Evolutionary conservation across 805 yeast species (phyloP), one percentile per base, ranked within the genome.

Genomic region (Yamadazyma laniorum): DNA sequence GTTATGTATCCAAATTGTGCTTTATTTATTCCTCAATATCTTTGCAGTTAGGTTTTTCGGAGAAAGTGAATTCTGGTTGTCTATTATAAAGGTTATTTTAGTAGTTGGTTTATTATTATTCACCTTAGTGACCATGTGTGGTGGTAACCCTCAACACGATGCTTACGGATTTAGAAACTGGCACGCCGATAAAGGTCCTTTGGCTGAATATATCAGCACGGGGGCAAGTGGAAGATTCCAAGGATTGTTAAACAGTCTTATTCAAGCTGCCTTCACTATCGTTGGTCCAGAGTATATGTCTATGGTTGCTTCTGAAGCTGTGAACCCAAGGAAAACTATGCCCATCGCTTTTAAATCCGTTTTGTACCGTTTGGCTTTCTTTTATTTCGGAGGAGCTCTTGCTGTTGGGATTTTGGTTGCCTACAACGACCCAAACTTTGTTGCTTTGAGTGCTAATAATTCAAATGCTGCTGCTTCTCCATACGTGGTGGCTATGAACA

Each of bases 401-500:
- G 48, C 44, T 21, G 52, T 57, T 29, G 56, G 58, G 8, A 45
- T 55, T 30, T 48, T 60, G 31, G 45, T 49, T 23, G 59, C 59
- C 29, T 53, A 51, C 41, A 55, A 56, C 42, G 48, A 46, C 32
- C 39, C 30, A 17, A 38, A 25, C 14, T 47, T 40, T 40, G 43
- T 45, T 39, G 46, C 47, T 42, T 46, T 44, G 37, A 42, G 37
- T 40, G 38, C 38, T 34, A 42, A 28, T 34, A 49, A 43, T 38
- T 53, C 55, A 1, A 32, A 51, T 14, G 61, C 61, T 14, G 61
- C 61, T 25, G 78, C 85, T 12, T 79, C 90, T 12, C 95, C 95
- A 0, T 87, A 82, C 52, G 93, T 85, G 35, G 77, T 88, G 50
- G 91, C 91, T 2, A 87, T 88, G 88, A 61, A 65, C 39, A 72